Evolutionary conservation across 2,329 filamentous ascomycete genomes (phyloP), one percentile per base, ranked within the genome.

Genomic region (Fusarium sp.): DNA sequence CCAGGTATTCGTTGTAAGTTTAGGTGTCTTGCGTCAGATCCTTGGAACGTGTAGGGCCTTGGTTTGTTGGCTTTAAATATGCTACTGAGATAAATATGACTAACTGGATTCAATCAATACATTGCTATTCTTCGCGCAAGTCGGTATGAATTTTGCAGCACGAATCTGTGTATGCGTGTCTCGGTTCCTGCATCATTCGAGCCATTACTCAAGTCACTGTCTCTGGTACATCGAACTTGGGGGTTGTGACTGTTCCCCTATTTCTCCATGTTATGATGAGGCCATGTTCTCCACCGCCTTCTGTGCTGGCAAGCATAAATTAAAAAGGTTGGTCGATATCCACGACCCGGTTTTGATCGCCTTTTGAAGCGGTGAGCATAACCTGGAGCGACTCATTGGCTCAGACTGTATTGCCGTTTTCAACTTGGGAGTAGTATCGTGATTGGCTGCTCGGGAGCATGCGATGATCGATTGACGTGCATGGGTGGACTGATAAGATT

Each of bases 351-450:
- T 62, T 55, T 55, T 32, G 56, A 37, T 48, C 37, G 9, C 24
- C 14, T 57, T 46, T 27, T 41, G 67, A 52, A 55, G 67, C 67
- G 67, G 67, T 70, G 67, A 70, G 65, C 65, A 59, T 40, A 46
- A 45, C 58, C 24, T 41, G 37, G 27, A 46, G 29, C 41, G 20
- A 45, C 16, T 20, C 42, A 42, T 57, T 52, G 48, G 58, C 52
- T 41, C 30, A 54, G 48, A 45, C 25, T 52, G 32, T 22, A 71
- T 74, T 74, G 55, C 72, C 72, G 59, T 69, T 74, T 74, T 73
- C 49, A 73, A 71, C 41, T 48, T 34, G 25, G 18, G 44, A 49
- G 65, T 55, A 27, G 22, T 41, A 34, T 56, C 44, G 52, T 70
- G 55, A 74, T 74, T 74, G 72, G 72, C 44, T 61, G 47, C n/a